Percentiles rank a stretch among this genome's conserved stretches.
Conservation (phyloP, 257 asterid genomes). For the Nicotiana tabacum region DNA sequence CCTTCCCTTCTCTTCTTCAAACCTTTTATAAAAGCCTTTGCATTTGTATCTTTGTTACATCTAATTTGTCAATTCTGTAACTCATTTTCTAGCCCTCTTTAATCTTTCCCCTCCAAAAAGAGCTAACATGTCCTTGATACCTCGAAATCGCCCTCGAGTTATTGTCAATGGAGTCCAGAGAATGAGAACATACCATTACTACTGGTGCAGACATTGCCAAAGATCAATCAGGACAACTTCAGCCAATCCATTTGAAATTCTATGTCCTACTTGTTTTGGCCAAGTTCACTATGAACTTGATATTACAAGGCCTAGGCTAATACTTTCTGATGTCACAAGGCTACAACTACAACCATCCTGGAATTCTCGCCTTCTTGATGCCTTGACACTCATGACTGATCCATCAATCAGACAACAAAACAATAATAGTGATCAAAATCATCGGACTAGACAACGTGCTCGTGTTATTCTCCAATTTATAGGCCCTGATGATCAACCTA, state of each 20-base stretch:
- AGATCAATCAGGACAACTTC: slow-evolving; percentile 70
- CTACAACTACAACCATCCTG: slow-evolving; percentile 43
- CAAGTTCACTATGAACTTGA: slow-evolving; percentile 59
- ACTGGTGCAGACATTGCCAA: slow-evolving; percentile 75
- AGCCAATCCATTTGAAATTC: slow-evolving; percentile 50
- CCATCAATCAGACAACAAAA: slow-evolving; percentile 24
- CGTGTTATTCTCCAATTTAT: slow-evolving; percentile 48
- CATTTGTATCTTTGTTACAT: background rate
- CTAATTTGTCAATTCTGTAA: background rate
- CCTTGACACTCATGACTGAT: slow-evolving; percentile 44
- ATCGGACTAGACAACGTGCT: slow-evolving; percentile 27
- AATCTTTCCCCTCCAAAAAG: background rate
- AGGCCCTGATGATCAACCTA: slow-evolving; percentile 41
- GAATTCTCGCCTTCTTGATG: slow-evolving; percentile 37
- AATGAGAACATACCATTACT: slow-evolving; percentile 68
- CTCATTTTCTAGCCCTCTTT: background rate
- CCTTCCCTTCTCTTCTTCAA: slow-evolving; percentile 22
- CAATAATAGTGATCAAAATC: background rate
- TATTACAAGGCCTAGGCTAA: slow-evolving; percentile 46
- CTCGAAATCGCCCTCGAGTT: slow-evolving; percentile 42
- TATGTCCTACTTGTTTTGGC: slow-evolving; percentile 65
- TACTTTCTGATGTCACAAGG: slow-evolving; percentile 15
- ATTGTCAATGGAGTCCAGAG: slow-evolving; percentile 56
- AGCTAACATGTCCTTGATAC: slow-evolving; percentile 31
- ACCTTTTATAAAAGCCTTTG: slow-evolving; percentile 18